Evolutionary conservation across 139 green algal genomes (phyloP).

Genomic region (Coelastrella sp.): DNA sequence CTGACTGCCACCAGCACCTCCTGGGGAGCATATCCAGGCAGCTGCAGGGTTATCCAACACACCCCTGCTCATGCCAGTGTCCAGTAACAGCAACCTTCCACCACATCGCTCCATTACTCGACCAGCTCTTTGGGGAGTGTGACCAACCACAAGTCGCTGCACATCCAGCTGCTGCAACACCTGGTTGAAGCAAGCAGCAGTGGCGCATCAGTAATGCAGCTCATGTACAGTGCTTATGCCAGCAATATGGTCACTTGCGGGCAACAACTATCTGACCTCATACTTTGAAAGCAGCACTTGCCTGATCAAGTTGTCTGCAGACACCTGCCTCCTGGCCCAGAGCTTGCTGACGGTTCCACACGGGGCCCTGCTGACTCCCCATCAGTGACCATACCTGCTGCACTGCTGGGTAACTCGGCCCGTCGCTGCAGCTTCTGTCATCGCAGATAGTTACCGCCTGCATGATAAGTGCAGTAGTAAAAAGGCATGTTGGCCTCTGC

Average conservation of each 20-base stretch:
- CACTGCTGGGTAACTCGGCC: neutral
- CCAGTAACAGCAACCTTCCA: slow-evolving; percentile 11
- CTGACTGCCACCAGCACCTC: too few species aligned
- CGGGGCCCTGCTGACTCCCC: slow-evolving; percentile 25
- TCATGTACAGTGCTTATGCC: too few species aligned
- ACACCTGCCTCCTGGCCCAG: neutral
- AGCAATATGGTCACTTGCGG: too few species aligned
- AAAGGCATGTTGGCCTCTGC: too few species aligned
- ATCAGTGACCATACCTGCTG: neutral
- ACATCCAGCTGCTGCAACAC: slow-evolving; percentile 38
- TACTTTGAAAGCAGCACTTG: too few species aligned
- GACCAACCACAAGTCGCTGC: slow-evolving; percentile 40
- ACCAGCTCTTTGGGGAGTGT: slow-evolving; percentile 40
- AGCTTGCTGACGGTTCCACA: slow-evolving; percentile 47
- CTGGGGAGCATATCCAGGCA: neutral
- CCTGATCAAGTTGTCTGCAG: neutral
- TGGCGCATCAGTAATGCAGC: too few species aligned
- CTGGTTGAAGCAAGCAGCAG: too few species aligned
- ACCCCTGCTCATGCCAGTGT: slow-evolving; percentile 40
- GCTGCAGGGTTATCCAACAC: slow-evolving; percentile 5
- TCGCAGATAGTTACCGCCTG: neutral
- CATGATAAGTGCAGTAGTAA: too few species aligned
- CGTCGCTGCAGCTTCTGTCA: slow-evolving; percentile 3
- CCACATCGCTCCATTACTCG: neutral
- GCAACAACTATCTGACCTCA: too few species aligned